Base-by-base conservation (phyloP, 2,329 filamentous ascomycete genomes). In the Acrocalymma vagum region DNA sequence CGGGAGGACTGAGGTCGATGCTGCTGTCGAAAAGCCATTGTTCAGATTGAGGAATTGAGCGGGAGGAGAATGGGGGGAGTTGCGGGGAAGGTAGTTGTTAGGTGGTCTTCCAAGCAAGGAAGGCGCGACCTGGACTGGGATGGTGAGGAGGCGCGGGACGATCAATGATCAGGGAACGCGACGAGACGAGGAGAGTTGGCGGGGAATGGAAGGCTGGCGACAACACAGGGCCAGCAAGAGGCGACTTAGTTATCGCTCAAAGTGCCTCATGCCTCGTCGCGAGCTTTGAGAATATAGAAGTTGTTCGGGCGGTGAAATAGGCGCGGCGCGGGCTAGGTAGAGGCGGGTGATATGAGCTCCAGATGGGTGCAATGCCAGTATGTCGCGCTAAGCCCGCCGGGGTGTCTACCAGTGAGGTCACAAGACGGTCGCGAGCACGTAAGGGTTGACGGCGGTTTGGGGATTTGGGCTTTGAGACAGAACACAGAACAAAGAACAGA, bases 11-110 rank as follows among this genome's bases (percentile, higher is more conserved):
- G 65, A 24, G 65, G 68, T 7, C 67, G 60, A 27, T 68, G 65
- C 39, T 70, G 67, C 51, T 71, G 68, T 38, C 62, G 58, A 38
- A 70, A 70, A 18, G 68, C 68, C 68, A 71, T 71, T 45, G 32
- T 49, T 38, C n/a, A 13, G 31, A 37, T 26, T 25, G 44, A 18
- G 25, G 21, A 30, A 8, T 8, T 25, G 23, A n/a, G 23, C 23
- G 8, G 23, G 23, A 25, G 8, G 23, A n/a, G n/a, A n/a, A n/a
- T 8, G n/a, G 23, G 23, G 9, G n/a, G n/a, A n/a, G 23, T 9
- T 8, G 23, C 23, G 23, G 23, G 9, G 8, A 25, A 25, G 23
- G 23, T 25, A 25, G 9, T 25, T 25, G 8, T 9, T n/a, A 9
- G 8, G 9, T 9, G 23, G 23, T n/a, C 23, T 10, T 26, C 21